These are phyloP conservation scores for Microcera coccophila DNA, from an alignment of 2,329 filamentous ascomycete genomes.

Conservation along the genomic window DNA sequence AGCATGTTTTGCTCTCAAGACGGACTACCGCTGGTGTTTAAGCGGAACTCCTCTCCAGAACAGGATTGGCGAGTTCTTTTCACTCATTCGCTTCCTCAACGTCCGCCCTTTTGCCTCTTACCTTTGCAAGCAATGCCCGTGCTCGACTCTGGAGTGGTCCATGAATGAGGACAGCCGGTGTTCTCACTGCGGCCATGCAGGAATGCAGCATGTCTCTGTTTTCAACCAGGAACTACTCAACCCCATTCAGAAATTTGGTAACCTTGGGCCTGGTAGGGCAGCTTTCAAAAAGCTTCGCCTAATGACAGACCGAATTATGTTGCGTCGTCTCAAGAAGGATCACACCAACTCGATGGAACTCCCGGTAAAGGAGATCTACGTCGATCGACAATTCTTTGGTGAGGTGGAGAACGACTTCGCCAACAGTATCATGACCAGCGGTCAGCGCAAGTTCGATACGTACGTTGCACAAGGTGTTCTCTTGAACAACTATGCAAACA, in stretches of 20 bases:
- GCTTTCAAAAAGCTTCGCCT: conserved; percentile 81
- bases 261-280: conserved; percentile 56
- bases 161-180: conserved; percentile 71
- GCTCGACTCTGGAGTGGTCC: conserved; percentile 78
- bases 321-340: conserved; percentile 89
- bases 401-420: conserved; percentile 96
- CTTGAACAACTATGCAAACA: conserved; percentile 97
- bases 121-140: conserved; percentile 83
- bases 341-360: conserved; percentile 94
- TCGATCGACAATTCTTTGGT: conserved; percentile 94
- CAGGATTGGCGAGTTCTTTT: conserved; percentile 96
- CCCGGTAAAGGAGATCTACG: conserved; percentile 86
- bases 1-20: conserved; percentile 87
- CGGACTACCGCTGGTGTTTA: conserved; percentile 90
- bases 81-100: conserved; percentile 85
- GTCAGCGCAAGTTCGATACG: conserved; percentile 84
- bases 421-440: conserved; percentile 89
- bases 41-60: conserved; percentile 95
- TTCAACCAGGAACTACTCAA: conserved; percentile 96
- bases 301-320: conserved; percentile 90
- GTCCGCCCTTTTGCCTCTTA: conserved; percentile 88
- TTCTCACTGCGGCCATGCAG: conserved; percentile 52
- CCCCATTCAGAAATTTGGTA: conserved; percentile 65
- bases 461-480: conserved; percentile 93
- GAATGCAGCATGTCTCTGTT: conserved; percentile 50